Base-by-base conservation (phyloP, 345 rosid species). In the Aegle marmelos region DNA sequence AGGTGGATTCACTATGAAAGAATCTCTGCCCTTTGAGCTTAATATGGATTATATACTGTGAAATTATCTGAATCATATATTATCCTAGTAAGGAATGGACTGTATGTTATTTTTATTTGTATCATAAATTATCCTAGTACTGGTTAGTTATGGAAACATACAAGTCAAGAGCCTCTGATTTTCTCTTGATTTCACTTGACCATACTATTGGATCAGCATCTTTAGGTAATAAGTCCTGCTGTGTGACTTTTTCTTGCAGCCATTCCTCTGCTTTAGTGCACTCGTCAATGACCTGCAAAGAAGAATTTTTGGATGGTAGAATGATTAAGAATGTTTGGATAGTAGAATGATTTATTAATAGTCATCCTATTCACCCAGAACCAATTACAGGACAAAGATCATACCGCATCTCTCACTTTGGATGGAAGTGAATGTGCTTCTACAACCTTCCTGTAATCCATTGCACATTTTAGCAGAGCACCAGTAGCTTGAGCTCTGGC, bases 211-310 rank as follows among this genome's bases (percentile, higher is more conserved):
- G 91, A 77, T 86, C 85, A 37, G 81, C 81, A 67, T 89, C 86
- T 84, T 84, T 88, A 1, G 95, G 85, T 71, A 86, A 79, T 30
- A 84, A 77, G 39, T 86, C 90, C 67, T 87, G 97, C 68, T 84
- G 85, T 56, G 73, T 72, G 68, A 78, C 81, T 87, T 84, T 89
- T 81, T 89, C 92, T 30, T 84, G 86, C 45, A 93, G 83, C 97
- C 97, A 93, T 70, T 79, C 81, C 90, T 90, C 94, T 2, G 83
- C 91, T 85, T 88, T 90, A 70, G 83, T 72, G 81, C 97, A 93
- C 73, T 91, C 95, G 22, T 88, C 81, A 3, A 68, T 83, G 78
- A 93, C 81, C 95, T 91, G 88, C 30, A 82, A 45, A 61, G 76
- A 33, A 30, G 65, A 58, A 48, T 70, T 2, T 28, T 9, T 0